Evolutionary conservation across 225 moss, liverwort and hornwort species (phyloP).

Genomic region (Polytrichum commune): DNA sequence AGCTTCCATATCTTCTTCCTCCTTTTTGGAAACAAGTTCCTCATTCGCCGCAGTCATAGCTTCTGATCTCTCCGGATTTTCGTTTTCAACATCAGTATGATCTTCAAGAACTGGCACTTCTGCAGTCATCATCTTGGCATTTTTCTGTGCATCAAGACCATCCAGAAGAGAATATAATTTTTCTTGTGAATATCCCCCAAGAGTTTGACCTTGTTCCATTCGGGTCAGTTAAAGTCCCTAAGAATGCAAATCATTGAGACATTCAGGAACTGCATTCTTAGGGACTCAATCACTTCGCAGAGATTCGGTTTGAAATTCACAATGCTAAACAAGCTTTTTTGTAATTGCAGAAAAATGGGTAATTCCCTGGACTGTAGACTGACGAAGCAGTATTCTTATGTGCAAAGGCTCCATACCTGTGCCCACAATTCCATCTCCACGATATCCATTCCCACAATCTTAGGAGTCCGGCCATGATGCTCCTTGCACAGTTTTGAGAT

Average conservation of each 20-base stretch:
- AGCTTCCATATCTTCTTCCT: slow-evolving; percentile 99
- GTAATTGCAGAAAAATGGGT: background rate
- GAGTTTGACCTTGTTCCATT: too few species aligned
- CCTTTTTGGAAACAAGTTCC: slow-evolving; percentile 95
- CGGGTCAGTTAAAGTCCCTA: too few species aligned
- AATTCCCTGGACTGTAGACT: background rate
- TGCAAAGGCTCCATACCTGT: slow-evolving; percentile 41
- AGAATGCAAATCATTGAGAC: too few species aligned
- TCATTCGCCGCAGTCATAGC: slow-evolving; percentile 56
- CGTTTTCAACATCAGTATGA: slow-evolving; percentile 32
- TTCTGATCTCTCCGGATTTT: slow-evolving; percentile 28
- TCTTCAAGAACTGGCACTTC: slow-evolving; percentile 25
- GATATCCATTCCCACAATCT: slow-evolving; percentile 84
- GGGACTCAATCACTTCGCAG: too few species aligned
- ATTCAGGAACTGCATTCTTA: too few species aligned
- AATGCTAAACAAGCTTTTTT: background rate
- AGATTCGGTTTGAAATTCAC: background rate
- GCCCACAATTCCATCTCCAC: slow-evolving; percentile 98
- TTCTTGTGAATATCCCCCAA: background rate
- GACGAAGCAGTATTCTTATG: background rate
- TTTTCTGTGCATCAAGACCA: slow-evolving; percentile 25
- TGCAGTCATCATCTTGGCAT: slow-evolving; percentile 5
- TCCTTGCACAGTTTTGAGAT: slow-evolving; percentile 85
- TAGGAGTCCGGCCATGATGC: slow-evolving; percentile 74
- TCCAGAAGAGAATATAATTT: background rate